phyloP scores from a whole-genome alignment of 306 rosid species.

The Cicer chorassanicum region DNA sequence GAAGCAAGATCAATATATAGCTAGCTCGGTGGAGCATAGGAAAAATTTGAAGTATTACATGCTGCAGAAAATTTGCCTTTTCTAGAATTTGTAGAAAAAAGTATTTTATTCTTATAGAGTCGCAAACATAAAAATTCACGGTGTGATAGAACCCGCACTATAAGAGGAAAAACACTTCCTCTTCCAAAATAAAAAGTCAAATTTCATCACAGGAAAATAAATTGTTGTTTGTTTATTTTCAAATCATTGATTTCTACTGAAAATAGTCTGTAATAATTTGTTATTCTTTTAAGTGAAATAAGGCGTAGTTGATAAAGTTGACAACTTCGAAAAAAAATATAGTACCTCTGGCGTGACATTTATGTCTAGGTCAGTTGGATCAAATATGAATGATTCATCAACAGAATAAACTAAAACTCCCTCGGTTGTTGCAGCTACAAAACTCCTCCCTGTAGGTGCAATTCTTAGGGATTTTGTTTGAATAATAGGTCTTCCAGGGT shows the following conservation, averaged over 20 bases:
- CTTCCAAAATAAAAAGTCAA: conserved; percentile 15
- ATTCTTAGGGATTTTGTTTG: conserved; percentile 84
- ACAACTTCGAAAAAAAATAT: conserved; percentile 8
- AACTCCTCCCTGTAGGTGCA: conserved; percentile 95
- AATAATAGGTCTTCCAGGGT: conserved; percentile 80
- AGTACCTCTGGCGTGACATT: conserved; percentile 92
- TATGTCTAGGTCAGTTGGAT: conserved; percentile 96
- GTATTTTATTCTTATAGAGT: background rate
- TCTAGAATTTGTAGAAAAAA: conserved; percentile 7
- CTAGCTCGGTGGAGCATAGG: conserved; percentile 9
- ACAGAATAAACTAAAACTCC: conserved; percentile 89
- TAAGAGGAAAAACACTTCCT: background rate
- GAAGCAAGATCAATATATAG: conserved; percentile 5
- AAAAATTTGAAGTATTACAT: background rate
- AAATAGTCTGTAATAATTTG: conserved; percentile 17
- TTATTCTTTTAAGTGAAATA: conserved; percentile 13
- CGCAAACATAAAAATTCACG: background rate
- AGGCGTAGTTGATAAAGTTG: conserved; percentile 9
- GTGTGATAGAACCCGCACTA: conserved; percentile 7
- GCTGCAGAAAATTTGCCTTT: background rate
- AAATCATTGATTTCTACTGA: conserved; percentile 1
- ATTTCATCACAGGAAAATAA: background rate
- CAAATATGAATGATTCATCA: conserved; percentile 89
- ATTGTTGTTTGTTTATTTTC: background rate
- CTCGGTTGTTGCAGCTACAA: conserved; percentile 91